Base-by-base conservation (phyloP, 305 asterid genomes). In the Euphrasia arctica region DNA sequence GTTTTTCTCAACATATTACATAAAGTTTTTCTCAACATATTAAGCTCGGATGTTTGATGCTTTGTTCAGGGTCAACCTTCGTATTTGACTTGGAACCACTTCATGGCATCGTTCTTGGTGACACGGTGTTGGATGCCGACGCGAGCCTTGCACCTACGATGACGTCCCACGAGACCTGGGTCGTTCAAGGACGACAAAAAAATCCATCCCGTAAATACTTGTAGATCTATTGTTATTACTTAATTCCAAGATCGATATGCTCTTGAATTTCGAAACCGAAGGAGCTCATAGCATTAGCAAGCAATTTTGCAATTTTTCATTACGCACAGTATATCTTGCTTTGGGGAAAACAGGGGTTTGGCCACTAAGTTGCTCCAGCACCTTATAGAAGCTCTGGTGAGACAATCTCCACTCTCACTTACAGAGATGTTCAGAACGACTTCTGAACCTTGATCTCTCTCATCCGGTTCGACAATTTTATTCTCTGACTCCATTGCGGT, bases 321-420 rank as follows among this genome's bases (percentile, higher is more conserved):
- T 54, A 22, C 59, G 8, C 59, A 9, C 27, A 25, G 27, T 25
- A 25, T 39, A 54, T 54, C n/a, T 39, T 13, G 27, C 81, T 69
- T 77, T 77, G 0, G 81, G 84, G 81, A 86, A 89, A 68, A 86
- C 97, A 51, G 96, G 96, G 49, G 76, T 1, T 60, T 89, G 96
- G 15, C 92, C 89, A 62, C 96, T 89, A 56, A 90, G 97, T 72
- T 90, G 95, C 73, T 90, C 96, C 84, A 90, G 70, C 52, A 89
- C 97, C 97, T 89, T 11, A 0, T 36, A 8, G 59, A 11, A 54
- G 59, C 58, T 9, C 57, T 51, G 29, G 57, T 52, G 32, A 52
- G 58, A 52, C 58, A 32, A 22, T 52, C 58, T 22, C 59, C 59
- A 6, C 59, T 54, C 28, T 54, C 59, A 2, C 59, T 36, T 36